These are phyloP conservation scores for Rhizophora apiculata DNA, from an alignment of 345 rosid genomes.

Conservation along the genomic window DNA sequence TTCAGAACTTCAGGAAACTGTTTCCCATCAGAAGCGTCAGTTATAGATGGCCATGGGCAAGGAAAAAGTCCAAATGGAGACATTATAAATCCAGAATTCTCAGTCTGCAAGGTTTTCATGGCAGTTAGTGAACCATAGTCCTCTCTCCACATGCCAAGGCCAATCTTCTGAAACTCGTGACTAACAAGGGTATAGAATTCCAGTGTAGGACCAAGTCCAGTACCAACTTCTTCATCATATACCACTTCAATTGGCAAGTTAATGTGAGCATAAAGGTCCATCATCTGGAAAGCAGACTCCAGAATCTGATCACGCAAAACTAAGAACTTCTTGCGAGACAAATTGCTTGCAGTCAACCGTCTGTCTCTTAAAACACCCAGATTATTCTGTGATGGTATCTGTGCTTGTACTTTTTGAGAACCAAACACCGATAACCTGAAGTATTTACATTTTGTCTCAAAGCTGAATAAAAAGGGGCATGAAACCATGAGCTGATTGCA, in stretches of 20 bases:
- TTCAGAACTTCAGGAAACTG: slow-evolving; percentile 51
- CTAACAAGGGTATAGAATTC: slow-evolving; percentile 90
- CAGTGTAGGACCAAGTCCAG: slow-evolving; percentile 96
- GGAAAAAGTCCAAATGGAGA: slow-evolving; percentile 76
- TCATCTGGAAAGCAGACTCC: slow-evolving; percentile 78
- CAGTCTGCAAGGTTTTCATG: slow-evolving; percentile 18
- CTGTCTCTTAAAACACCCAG: slow-evolving; percentile 50
- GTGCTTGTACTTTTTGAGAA: slow-evolving; percentile 39
- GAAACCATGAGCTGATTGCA: slow-evolving; percentile 74
- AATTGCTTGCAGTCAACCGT: slow-evolving; percentile 35
- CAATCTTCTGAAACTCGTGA: slow-evolving; percentile 73
- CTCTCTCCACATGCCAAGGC: slow-evolving; percentile 87
- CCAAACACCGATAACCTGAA: slow-evolving; percentile 81
- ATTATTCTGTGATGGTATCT: slow-evolving; percentile 38
- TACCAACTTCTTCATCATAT: slow-evolving; percentile 90
- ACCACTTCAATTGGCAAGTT: slow-evolving; percentile 77
- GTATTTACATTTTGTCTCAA: slow-evolving; percentile 72
- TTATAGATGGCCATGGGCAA: slow-evolving; percentile 57
- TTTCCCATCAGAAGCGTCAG: slow-evolving; percentile 34
- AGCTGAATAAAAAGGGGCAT: slow-evolving; percentile 90
- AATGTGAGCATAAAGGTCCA: slow-evolving; percentile 56
- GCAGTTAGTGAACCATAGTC: slow-evolving; percentile 38
- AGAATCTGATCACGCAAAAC: slow-evolving; percentile 68
- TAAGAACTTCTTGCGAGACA: slow-evolving; percentile 67
- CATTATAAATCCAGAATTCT: slow-evolving; percentile 28